Evolutionary conservation across 768 basidiomycete genomes (phyloP).

Genomic region (Bullera alba): DNA sequence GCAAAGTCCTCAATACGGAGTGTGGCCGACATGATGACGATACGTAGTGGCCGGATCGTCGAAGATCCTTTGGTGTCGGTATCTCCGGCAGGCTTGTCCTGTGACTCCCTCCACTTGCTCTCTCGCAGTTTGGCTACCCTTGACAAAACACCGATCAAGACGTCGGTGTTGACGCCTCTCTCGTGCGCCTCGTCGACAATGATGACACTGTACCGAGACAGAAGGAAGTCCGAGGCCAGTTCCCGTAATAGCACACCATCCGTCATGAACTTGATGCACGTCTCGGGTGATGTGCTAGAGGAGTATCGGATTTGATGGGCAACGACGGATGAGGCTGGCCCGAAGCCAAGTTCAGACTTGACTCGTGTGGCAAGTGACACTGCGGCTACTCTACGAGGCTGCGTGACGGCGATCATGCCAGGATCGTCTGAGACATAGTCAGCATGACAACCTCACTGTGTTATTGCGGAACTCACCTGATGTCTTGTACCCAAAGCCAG

Average conservation of each 20-base stretch:
- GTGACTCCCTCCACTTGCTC: conserved; percentile 70
- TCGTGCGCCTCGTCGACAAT: conserved; percentile 98
- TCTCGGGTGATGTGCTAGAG: conserved; percentile 78
- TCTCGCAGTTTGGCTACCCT: conserved; percentile 84
- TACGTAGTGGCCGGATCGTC: conserved; percentile 62
- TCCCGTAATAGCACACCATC: conserved; percentile 94
- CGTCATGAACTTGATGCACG: conserved; percentile 98
- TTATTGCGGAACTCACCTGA: conserved; percentile 56
- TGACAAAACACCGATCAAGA: conserved; percentile 92
- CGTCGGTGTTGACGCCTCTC: conserved; percentile 95
- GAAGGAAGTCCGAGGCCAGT: conserved; percentile 81
- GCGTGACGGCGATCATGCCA: conserved; percentile 96
- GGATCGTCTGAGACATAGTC: conserved; percentile 70
- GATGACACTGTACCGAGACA: conserved; percentile 87
- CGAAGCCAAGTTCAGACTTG: conserved; percentile 80
- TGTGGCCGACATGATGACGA: conserved; percentile 98
- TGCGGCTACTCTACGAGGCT: conserved; percentile 93
- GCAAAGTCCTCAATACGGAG: conserved; percentile 88
- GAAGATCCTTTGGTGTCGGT: not conserved
- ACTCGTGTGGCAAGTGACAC: conserved; percentile 93
- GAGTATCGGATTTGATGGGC: conserved; percentile 98
- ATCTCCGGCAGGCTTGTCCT: conserved; percentile 46
- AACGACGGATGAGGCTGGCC: conserved; percentile 59
- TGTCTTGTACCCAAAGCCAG: conserved; percentile 76
- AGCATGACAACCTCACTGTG: conserved; percentile 2